A percentile compares a stretch with the other conserved stretches of the same genome.
Evolutionary conservation across 352 stramenopile genomes (phyloP).

Genomic region (Phytophthora cactorum): DNA sequence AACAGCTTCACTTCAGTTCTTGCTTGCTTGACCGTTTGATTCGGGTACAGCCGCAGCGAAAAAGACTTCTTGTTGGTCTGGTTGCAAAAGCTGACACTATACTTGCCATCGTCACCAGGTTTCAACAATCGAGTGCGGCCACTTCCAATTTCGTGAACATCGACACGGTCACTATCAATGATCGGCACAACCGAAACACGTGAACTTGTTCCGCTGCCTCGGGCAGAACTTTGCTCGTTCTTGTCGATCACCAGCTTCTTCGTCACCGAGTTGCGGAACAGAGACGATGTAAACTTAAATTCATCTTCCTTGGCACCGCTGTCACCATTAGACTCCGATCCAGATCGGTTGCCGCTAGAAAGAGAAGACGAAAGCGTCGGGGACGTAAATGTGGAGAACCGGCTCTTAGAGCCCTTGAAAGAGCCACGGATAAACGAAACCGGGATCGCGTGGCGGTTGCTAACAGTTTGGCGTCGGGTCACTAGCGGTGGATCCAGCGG

Average conservation of each 20-base stretch:
- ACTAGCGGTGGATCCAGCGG: constrained; percentile 59
- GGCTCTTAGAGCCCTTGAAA: constrained; percentile 76
- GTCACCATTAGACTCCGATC: constrained; percentile 22
- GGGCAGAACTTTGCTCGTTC: constrained; percentile 32
- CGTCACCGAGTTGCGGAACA: constrained; percentile 59
- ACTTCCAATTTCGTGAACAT: constrained; percentile 35
- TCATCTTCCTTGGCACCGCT: constrained; percentile 47
- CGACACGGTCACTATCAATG: constrained; percentile 48
- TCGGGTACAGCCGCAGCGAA: constrained; percentile 57
- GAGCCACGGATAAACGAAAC: constrained; percentile 79
- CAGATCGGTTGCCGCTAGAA: constrained; percentile 26
- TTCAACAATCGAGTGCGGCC: constrained; percentile 43
- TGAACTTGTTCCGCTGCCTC: constrained; percentile 21
- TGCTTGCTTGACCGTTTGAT: constrained; percentile 62
- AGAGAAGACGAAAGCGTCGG: constrained; percentile 23
- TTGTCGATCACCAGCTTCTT: constrained; percentile 76
- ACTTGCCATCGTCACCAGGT: constrained; percentile 61
- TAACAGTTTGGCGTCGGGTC: constrained; percentile 63
- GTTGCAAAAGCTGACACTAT: constrained; percentile 67
- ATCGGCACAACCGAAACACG: constrained; percentile 68
- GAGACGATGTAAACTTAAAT: constrained; percentile 70
- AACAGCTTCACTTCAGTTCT: constrained; percentile 66
- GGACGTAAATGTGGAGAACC: constrained; percentile 61
- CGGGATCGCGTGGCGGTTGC: constrained; percentile 57
- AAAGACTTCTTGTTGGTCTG: constrained; percentile 75